These are phyloP conservation scores for Ambrosia hybrid DNA, from an alignment of 140 eudicot species.

Conservation along the genomic window DNA sequence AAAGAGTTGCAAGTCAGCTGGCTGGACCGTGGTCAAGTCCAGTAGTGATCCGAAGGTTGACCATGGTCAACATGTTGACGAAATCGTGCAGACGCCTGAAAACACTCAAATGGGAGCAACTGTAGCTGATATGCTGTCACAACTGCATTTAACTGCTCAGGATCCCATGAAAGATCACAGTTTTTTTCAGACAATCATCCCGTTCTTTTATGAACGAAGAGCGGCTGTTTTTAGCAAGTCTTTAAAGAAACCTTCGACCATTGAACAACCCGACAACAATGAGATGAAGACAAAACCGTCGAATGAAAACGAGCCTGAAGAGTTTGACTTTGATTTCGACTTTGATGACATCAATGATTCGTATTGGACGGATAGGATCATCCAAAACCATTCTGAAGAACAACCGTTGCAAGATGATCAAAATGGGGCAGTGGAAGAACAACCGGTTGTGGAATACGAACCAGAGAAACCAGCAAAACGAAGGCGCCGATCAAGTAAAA, in stretches of 20 bases:
- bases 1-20: slow-evolving; percentile 76
- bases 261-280: slow-evolving; percentile 29
- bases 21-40: slow-evolving; percentile 47
- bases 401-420: slow-evolving; percentile 43
- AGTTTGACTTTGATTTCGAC: slow-evolving; percentile 53
- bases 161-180: slow-evolving; percentile 62
- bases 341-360: slow-evolving; percentile 77
- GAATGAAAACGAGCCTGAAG: slow-evolving; percentile 30
- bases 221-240: slow-evolving; percentile 48
- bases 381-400: slow-evolving; percentile 67
- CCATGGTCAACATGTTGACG: slow-evolving; percentile 30
- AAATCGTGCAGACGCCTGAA: slow-evolving; percentile 26
- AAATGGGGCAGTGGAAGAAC: slow-evolving; percentile 38
- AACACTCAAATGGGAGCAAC: slow-evolving; percentile 40
- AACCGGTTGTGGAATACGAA: slow-evolving; percentile 39
- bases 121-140: slow-evolving; percentile 57
- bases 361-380: slow-evolving; percentile 84
- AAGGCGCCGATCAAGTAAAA: slow-evolving; percentile 45
- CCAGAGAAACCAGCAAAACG: slow-evolving; percentile 44
- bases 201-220: slow-evolving; percentile 63
- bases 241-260: slow-evolving; percentile 25
- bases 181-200: slow-evolving; percentile 34
- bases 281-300: slow-evolving; percentile 47
- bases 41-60: slow-evolving; percentile 31
- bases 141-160: slow-evolving; percentile 61